Percentiles rank a stretch among this genome's conserved stretches.
These are phyloP conservation scores for Fusarium tjaetaba DNA, from an alignment of 2,329 filamentous ascomycete species.

Conservation along the genomic window DNA sequence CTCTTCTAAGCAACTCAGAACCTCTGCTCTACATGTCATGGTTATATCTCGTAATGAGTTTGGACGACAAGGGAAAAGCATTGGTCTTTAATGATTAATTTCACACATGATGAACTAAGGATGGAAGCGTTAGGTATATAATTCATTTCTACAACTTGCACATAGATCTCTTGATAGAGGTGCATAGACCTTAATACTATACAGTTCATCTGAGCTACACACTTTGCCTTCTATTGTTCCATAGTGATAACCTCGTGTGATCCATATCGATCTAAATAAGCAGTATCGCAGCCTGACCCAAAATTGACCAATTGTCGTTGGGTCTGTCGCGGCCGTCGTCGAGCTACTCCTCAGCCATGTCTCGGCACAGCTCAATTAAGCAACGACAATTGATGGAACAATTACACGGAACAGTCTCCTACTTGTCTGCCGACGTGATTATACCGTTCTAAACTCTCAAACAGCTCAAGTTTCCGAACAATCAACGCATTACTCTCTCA, in stretches of 20 bases:
- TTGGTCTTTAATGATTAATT: conserved; percentile 29
- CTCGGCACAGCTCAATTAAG: too few relatives aligned
- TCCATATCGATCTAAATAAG: not conserved
- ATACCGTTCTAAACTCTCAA: not conserved
- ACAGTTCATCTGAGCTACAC: conserved; percentile 13
- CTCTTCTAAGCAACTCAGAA: conserved; percentile 58
- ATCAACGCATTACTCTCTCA: not conserved
- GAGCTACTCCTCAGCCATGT: not conserved
- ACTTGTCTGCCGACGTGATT: not conserved
- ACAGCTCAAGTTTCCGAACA: not conserved
- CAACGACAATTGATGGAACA: not conserved
- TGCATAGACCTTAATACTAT: conserved; percentile 34
- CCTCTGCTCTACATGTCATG: not conserved
- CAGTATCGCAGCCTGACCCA: not conserved
- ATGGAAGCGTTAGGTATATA: conserved; percentile 35
- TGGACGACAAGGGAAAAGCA: conserved; percentile 11
- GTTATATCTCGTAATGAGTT: conserved; percentile 4
- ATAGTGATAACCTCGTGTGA: not conserved
- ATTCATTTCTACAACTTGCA: conserved; percentile 32
- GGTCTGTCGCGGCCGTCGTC: not conserved
- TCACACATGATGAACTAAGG: conserved; percentile 16
- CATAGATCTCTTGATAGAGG: conserved; percentile 25
- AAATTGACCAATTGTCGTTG: not conserved
- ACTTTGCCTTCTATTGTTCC: not conserved
- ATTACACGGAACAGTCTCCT: not conserved